Conservation (phyloP, 2,329 filamentous ascomycete species). For the Trichoderma sp. region DNA sequence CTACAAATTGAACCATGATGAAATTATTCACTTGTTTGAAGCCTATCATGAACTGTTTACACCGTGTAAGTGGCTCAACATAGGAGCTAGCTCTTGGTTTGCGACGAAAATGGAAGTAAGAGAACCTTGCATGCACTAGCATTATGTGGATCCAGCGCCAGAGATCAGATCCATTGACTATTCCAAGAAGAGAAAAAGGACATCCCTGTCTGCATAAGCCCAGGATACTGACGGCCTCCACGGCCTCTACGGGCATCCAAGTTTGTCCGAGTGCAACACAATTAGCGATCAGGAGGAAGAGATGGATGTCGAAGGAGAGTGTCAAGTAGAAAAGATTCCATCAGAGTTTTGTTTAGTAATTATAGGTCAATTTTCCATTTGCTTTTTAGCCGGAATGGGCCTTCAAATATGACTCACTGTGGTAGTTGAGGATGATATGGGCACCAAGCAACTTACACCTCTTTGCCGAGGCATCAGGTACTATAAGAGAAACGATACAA, state of each 20-base stretch:
- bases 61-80: not conserved
- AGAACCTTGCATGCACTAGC: constrained; percentile 1
- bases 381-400: not conserved
- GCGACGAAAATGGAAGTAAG: constrained; percentile 3
- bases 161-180: not conserved
- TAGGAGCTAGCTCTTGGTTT: not conserved
- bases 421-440: not conserved
- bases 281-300: not conserved
- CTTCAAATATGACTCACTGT: not conserved
- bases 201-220: constrained; percentile 10
- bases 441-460: not conserved
- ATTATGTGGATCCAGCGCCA: not conserved
- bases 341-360: not conserved
- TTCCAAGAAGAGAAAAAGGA: constrained; percentile 1
- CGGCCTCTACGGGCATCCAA: not conserved
- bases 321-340: not conserved
- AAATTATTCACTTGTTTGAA: not conserved
- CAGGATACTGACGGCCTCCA: not conserved
- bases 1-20: not conserved
- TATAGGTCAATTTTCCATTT: not conserved
- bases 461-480: not conserved
- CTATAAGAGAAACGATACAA: not conserved
- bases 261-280: not conserved
- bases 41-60: not conserved
- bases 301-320: not conserved